Evolutionary conservation across 2,329 filamentous ascomycete genomes (phyloP).

Genomic region (Fusarium marasasianum): DNA sequence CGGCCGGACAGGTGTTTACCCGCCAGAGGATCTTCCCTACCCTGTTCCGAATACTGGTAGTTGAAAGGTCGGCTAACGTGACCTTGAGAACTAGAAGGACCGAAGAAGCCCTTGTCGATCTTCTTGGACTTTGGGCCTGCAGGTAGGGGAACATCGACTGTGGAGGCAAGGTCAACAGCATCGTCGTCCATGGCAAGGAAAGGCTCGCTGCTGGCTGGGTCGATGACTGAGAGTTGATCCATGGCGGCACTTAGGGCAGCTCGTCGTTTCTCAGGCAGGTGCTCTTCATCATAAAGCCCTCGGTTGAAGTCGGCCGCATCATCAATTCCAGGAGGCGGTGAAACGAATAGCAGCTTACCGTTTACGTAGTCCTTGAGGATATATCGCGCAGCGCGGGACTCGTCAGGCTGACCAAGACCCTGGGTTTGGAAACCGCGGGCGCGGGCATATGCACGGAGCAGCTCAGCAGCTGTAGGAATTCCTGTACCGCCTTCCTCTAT

Average conservation of each 20-base stretch:
- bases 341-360: slow-evolving; percentile 91
- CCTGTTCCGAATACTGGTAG: slow-evolving; percentile 88
- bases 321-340: slow-evolving; percentile 80
- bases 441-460: slow-evolving; percentile 85
- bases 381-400: slow-evolving; percentile 88
- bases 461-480: slow-evolving; percentile 81
- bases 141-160: slow-evolving; percentile 61
- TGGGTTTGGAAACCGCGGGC: slow-evolving; percentile 92
- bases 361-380: slow-evolving; percentile 98
- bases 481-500: slow-evolving; percentile 94
- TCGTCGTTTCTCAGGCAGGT: slow-evolving; percentile 84
- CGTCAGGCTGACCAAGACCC: slow-evolving; percentile 90
- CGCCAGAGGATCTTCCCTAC: slow-evolving; percentile 53
- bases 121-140: slow-evolving; percentile 78
- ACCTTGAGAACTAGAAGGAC: slow-evolving; percentile 67
- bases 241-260: slow-evolving; percentile 66
- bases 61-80: slow-evolving; percentile 85
- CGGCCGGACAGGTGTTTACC: slow-evolving; percentile 79
- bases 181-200: slow-evolving; percentile 46
- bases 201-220: slow-evolving; percentile 38
- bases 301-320: slow-evolving; percentile 84
- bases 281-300: slow-evolving; percentile 84
- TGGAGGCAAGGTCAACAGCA: slow-evolving; percentile 45
- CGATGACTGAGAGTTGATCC: slow-evolving; percentile 56
- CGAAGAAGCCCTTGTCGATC: slow-evolving; percentile 93